phyloP scores from a whole-genome alignment of 2,329 filamentous ascomycete genomes.

The Xylaria sp. region DNA sequence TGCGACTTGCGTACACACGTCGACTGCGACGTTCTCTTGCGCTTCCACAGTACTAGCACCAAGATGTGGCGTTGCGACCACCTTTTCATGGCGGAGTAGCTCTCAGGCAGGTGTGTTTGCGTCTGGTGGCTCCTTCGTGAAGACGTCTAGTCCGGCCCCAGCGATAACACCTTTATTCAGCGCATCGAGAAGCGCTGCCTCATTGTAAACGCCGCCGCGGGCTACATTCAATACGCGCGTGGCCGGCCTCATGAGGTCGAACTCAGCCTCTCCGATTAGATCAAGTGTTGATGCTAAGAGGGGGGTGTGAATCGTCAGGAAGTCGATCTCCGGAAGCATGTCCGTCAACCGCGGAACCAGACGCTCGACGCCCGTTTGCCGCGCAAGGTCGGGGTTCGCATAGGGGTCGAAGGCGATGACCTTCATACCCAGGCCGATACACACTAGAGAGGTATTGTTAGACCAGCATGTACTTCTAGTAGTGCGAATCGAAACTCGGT shows the following conservation, averaged over 20 bases:
- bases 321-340: conserved; percentile 75
- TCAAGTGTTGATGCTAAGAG: conserved; percentile 81
- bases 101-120: conserved; percentile 67
- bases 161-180: conserved; percentile 77
- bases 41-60: conserved; percentile 85
- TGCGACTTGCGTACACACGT: conserved; percentile 83
- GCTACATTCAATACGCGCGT: conserved; percentile 83
- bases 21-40: conserved; percentile 84
- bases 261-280: conserved; percentile 74
- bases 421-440: conserved; percentile 60
- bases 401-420: conserved; percentile 82
- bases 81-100: conserved; percentile 75
- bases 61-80: conserved; percentile 82
- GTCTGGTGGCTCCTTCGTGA: conserved; percentile 78
- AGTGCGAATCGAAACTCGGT: neutral
- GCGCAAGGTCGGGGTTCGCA: conserved; percentile 77
- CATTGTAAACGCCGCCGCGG: conserved; percentile 82
- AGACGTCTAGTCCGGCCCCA: conserved; percentile 83
- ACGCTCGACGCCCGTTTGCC: conserved; percentile 70
- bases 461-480: neutral
- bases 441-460: conserved; percentile 29
- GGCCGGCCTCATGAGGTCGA: conserved; percentile 77
- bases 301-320: conserved; percentile 84
- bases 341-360: conserved; percentile 68
- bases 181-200: conserved; percentile 75